Base-by-base conservation (phyloP, 106 monocot genomes). In the Agapanthus africanus region DNA sequence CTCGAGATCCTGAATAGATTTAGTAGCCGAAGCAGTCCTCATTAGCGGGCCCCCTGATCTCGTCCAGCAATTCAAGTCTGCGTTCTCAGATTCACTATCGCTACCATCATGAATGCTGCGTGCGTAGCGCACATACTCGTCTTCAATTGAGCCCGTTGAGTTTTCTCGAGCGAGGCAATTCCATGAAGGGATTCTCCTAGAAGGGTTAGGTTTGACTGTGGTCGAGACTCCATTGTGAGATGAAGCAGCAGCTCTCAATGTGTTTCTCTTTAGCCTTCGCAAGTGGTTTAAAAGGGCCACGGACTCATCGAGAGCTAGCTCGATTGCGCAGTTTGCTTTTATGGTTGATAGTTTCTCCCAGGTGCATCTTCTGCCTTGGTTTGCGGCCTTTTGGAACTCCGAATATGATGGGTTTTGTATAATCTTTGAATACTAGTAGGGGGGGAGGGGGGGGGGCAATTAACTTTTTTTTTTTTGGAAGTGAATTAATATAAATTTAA, bases 271-370 rank as follows among this genome's bases (percentile, higher is more conserved):
- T 2, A 93, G 75, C 56, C 93, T 61, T n/a, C 93, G 78, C 81
- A 85, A 83, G 54, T 93, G 93, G 68, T 88, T 93, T 26, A 93
- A 77, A 64, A 85, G 78, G 2, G 93, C 83, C 21, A 93, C 88
- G 41, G 83, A 88, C 51, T 93, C 93, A 52, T 93, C 93, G 30
- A 93, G 67, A 7, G 76, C 83, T 67, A 93, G 88, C 52, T 93
- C 93, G 30, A 93, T 86, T 14, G 85, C 93, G 47, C 88, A 93
- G 66, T 93, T 93, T 36, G 88, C 88, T 36, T 81, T 88, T 49
- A 93, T 83, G 3, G 83, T 88, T 10, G 93, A 88, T 32, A 93
- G 81, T 59, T 93, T 88, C 79, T 93, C 88, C 93, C 93, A 93
- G 1, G 93, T 86, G 72, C 88, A 88, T 32, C 85, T 79, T 47